Base-by-base conservation (phyloP, 805 yeast genomes). In the Barnettozyma californica region DNA sequence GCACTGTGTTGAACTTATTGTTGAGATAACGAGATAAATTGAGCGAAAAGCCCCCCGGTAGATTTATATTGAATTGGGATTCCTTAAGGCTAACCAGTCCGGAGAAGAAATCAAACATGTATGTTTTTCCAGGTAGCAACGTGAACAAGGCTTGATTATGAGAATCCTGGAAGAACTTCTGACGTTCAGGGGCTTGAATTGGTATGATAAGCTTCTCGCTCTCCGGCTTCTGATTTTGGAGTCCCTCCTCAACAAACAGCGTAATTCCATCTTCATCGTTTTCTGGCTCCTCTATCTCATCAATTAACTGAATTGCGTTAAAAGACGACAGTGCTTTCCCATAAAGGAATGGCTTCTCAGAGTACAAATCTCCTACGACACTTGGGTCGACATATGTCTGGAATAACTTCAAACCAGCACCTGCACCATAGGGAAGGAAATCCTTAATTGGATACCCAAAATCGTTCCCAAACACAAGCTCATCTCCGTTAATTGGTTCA, bases 381-480 rank as follows among this genome's bases (percentile, higher is more conserved):
- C 84, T 77, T n/a, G 83, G 82, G 60, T 81, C 85, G 41, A 84
- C 75, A 52, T 74, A 69, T 69, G 75, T 69, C 41, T 75, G 74
- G 68, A 82, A 83, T 31, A 81, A 64, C 50, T 73, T 71, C 53
- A 80, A 67, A 0, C 86, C 88, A 1, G 78, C 62, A 5, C 79
- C 69, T 26, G 71, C 68, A 5, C 80, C 80, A 60, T 69, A 69
- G 3, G 90, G 90, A 10, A 84, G 70, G 46, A 70, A 70, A 43
- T 81, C 81, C 29, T 73, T 66, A 29, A 84, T 74, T 0, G 87
- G 82, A n/a, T 68, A 60, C 9, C 74, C 77, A 59, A 81, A 81
- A 57, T 84, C 89, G 59, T 84, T 84, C 1, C 90, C 90, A 66
- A 80, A 83, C n/a, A 78, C 50, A 37, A 84, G 64, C n/a, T 73